Evolutionary conservation across 495 filamentous ascomycete genomes (phyloP).

Genomic region (Beverwykella pulmonaria): DNA sequence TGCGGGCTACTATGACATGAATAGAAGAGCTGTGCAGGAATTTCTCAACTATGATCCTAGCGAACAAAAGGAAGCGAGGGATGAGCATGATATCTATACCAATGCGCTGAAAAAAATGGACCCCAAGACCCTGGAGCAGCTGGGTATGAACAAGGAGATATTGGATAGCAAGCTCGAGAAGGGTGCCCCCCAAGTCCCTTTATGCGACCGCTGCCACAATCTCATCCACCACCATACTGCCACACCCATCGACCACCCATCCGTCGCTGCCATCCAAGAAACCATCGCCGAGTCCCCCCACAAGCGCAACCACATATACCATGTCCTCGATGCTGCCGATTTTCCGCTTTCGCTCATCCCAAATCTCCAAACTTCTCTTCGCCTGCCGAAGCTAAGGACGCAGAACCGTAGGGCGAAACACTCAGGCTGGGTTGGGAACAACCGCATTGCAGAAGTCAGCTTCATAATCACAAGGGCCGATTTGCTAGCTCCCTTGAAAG

Average conservation of each 20-base stretch:
- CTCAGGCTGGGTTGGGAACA: conserved; percentile 59
- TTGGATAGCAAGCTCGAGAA: conserved; percentile 4
- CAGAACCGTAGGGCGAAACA: conserved; percentile 71
- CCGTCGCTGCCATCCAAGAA: conserved; percentile 71
- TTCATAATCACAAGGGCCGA: conserved; percentile 92
- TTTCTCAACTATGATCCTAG: conserved; percentile 46
- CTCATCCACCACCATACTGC: conserved; percentile 74
- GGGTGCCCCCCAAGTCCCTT: conserved; percentile 42
- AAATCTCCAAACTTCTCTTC: conserved; percentile 60
- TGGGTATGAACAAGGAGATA: conserved; percentile 31
- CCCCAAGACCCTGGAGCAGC: conserved; percentile 20
- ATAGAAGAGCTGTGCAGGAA: conserved; percentile 55
- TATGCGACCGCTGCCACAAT: conserved; percentile 87
- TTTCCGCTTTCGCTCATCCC: conserved; percentile 90
- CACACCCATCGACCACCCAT: conserved; percentile 72
- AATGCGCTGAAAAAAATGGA: conserved; percentile 34
- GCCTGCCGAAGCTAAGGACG: conserved; percentile 66
- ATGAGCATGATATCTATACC: conserved; percentile 44
- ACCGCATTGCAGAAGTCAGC: conserved; percentile 68
- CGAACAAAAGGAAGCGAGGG: conserved; percentile 25
- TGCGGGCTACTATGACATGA: conserved; percentile 74
- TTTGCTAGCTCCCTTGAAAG: conserved; percentile 75
- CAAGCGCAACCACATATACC: conserved; percentile 89
- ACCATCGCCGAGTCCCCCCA: conserved; percentile 85
- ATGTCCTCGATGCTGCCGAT: conserved; percentile 96